Evolutionary conservation across 2,329 filamentous ascomycete genomes (phyloP).

Genomic region (Stenocarpella maydis): DNA sequence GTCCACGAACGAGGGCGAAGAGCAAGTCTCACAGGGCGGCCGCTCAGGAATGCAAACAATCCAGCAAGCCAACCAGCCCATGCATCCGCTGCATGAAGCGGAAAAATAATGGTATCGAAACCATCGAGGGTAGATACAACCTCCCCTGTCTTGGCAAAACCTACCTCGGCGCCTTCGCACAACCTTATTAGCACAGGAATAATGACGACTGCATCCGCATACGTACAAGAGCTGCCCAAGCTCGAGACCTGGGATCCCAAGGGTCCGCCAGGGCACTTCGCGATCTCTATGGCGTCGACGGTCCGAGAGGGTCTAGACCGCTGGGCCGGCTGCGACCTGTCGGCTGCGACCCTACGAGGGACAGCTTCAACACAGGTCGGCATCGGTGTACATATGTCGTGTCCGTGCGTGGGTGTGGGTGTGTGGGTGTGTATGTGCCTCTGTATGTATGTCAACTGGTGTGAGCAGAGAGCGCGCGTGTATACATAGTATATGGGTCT

Average conservation of each 20-base stretch:
- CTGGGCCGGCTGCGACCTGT: slow-evolving; percentile 19
- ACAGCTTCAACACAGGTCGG: background rate
- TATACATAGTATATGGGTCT: background rate
- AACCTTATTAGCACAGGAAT: background rate
- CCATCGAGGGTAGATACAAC: background rate
- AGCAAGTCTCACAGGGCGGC: slow-evolving; percentile 22
- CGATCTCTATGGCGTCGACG: background rate
- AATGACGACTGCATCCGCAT: background rate
- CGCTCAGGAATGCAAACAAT: slow-evolving; percentile 14
- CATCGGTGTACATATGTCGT: background rate
- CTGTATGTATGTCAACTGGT: background rate
- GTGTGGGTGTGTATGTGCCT: background rate
- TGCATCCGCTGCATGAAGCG: background rate
- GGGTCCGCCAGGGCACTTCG: slow-evolving; percentile 9
- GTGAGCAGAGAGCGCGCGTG: background rate
- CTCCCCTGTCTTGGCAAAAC: slow-evolving; percentile 18
- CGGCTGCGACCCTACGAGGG: slow-evolving; percentile 16
- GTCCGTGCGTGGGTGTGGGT: background rate
- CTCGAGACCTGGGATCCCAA: background rate
- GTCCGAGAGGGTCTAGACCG: slow-evolving; percentile 17
- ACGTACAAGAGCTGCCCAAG: background rate
- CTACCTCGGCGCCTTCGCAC: slow-evolving; percentile 3
- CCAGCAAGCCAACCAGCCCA: no score
- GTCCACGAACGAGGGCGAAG: slow-evolving; percentile 16
- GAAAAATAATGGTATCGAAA: background rate